Evolutionary conservation across 192 early-diverging fungal genomes (phyloP).

Genomic region (Linnemannia elongata): DNA sequence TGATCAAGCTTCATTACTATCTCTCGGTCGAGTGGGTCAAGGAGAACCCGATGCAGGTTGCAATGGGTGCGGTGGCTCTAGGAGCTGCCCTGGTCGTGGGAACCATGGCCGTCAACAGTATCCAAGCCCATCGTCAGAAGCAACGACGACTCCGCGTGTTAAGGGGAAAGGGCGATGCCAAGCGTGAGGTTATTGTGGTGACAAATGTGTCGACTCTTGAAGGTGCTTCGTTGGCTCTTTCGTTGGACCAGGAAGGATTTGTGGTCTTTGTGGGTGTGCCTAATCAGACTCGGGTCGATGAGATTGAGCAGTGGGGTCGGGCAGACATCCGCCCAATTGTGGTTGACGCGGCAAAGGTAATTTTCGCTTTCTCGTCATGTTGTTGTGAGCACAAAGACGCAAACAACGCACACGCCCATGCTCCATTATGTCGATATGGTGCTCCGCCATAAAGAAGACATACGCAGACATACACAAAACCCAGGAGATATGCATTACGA

Average conservation of each 20-base stretch:
- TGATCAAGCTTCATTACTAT: slow-evolving; percentile 35
- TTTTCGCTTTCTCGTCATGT: not conserved
- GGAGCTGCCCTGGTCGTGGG: slow-evolving; percentile 19
- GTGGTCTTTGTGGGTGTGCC: slow-evolving; percentile 51
- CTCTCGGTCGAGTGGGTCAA: slow-evolving; percentile 38
- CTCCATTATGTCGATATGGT: not conserved
- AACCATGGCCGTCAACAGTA: slow-evolving; percentile 18
- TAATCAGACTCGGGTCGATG: slow-evolving; percentile 14
- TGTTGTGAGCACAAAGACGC: not conserved
- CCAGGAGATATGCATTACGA: slow-evolving; percentile 4
- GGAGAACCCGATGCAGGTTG: slow-evolving; percentile 15
- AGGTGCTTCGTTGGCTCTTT: slow-evolving; percentile 25
- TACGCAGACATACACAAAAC: not conserved
- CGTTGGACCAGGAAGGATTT: slow-evolving; percentile 48
- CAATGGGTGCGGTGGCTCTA: slow-evolving; percentile 4
- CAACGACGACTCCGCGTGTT: slow-evolving; percentile 20
- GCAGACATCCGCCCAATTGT: slow-evolving; percentile 33
- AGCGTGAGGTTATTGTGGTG: slow-evolving; percentile 37
- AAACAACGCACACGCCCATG: slow-evolving; percentile 3
- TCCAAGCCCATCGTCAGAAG: slow-evolving; percentile 13
- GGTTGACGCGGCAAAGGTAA: slow-evolving; percentile 44
- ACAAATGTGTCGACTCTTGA: slow-evolving; percentile 34
- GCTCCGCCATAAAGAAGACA: not conserved
- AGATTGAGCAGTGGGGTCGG: slow-evolving; percentile 28
- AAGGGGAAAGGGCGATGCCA: slow-evolving; percentile 14